These are phyloP conservation scores for Cryphonectria radicalis DNA, from an alignment of 2,329 filamentous ascomycete species.

Conservation along the genomic window DNA sequence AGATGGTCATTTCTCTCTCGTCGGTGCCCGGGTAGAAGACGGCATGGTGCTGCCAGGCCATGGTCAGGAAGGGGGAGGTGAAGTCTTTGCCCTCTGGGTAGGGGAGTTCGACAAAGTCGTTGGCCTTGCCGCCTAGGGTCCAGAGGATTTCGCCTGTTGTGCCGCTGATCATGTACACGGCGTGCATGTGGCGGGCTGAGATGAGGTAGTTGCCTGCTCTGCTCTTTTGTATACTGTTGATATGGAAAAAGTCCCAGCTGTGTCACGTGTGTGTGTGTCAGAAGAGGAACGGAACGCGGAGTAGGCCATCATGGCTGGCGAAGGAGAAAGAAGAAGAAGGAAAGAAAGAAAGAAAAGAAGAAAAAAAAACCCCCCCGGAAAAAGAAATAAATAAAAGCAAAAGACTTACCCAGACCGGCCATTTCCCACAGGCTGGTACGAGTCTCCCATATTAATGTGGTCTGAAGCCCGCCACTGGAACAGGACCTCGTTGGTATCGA, in stretches of 20 bases:
- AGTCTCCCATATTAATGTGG: conserved; percentile 34
- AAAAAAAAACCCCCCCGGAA: too few relatives aligned
- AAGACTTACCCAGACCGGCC: conserved; percentile 1
- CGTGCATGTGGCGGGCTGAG: conserved; percentile 40
- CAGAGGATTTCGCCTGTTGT: conserved; percentile 39
- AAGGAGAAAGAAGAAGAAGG: neutral
- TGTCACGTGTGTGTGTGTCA: neutral
- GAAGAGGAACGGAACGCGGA: neutral
- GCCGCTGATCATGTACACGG: conserved; percentile 39
- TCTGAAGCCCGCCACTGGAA: conserved; percentile 44
- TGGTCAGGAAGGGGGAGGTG: conserved; percentile 28
- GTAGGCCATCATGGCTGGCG: neutral
- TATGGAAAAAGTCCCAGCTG: conserved; percentile 45
- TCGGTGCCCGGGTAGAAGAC: conserved; percentile 35
- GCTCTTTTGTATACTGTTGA: conserved; percentile 44
- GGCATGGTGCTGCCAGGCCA: conserved; percentile 53
- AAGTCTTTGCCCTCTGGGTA: conserved; percentile 42
- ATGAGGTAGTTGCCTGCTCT: conserved; percentile 43
- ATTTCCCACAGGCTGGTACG: conserved; percentile 21
- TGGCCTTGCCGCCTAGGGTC: conserved; percentile 41
- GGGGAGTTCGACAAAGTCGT: conserved; percentile 40
- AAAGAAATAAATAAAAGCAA: neutral
- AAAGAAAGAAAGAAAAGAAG: too few relatives aligned
- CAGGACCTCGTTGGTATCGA: conserved; percentile 41
- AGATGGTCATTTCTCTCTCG: conserved; percentile 49